A percentile compares a stretch with the other conserved stretches of the same genome.
These are phyloP conservation scores for Cenococcum geophilum DNA, from an alignment of 495 filamentous ascomycete genomes.

Conservation along the genomic window DNA sequence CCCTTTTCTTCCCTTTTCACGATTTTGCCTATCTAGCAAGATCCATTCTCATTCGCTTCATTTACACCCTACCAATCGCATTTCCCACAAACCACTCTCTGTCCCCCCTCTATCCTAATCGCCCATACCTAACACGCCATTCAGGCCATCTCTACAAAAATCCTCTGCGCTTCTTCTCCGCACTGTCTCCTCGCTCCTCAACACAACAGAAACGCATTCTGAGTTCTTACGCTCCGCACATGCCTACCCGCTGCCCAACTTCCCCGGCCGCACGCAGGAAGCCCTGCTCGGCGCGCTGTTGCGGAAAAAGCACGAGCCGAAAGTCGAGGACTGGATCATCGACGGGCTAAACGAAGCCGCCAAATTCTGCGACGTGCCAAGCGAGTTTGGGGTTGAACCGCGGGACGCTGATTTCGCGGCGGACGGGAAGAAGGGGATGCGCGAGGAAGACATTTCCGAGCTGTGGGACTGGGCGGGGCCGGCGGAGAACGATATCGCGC, in stretches of 20 bases:
- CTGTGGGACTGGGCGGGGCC: conserved; percentile 36
- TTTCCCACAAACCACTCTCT: not conserved
- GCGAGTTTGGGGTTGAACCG: conserved; percentile 3
- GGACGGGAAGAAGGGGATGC: conserved; percentile 29
- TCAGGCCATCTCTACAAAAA: conserved; percentile 27
- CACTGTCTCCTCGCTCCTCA: conserved; percentile 15
- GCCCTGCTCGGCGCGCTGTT: conserved; percentile 56
- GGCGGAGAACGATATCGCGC: conserved; percentile 42
- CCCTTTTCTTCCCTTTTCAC: no score
- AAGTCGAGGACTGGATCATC: conserved; percentile 65
- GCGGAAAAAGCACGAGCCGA: conserved; percentile 74
- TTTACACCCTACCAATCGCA: no score
- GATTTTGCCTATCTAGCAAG: no score
- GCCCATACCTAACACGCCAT: no score
- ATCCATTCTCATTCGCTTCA: no score
- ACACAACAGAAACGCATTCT: conserved; percentile 16
- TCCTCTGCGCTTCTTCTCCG: conserved; percentile 16
- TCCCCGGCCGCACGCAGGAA: conserved; percentile 65
- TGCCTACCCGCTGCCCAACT: conserved; percentile 69
- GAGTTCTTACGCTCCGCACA: conserved; percentile 26
- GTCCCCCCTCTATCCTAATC: not conserved
- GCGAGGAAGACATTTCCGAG: conserved; percentile 12
- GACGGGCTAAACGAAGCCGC: conserved; percentile 45
- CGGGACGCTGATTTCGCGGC: no score
- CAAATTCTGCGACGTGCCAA: conserved; percentile 15